Evolutionary conservation across 163 green algal genomes (phyloP).

Genomic region (Coccomyxa subellipsoidea): DNA sequence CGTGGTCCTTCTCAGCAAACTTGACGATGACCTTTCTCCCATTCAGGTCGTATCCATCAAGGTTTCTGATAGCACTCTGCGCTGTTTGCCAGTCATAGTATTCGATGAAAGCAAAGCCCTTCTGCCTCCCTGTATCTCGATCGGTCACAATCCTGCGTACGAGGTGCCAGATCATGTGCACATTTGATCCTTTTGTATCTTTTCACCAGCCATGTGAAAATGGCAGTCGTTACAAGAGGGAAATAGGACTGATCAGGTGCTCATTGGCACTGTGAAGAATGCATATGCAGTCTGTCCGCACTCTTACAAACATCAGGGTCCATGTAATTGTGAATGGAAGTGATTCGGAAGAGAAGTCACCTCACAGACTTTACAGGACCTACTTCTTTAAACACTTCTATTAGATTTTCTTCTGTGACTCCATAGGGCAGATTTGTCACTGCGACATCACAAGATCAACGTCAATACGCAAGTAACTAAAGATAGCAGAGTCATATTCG

Average conservation of each 20-base stretch:
- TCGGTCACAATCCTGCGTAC: slow-evolving; percentile 83
- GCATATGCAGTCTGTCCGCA: too few relatives aligned
- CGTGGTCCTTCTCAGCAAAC: slow-evolving; percentile 74
- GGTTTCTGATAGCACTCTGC: slow-evolving; percentile 80
- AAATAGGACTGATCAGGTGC: too few relatives aligned
- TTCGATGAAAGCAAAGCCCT: slow-evolving; percentile 95
- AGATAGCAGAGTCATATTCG: neutral
- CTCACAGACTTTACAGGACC: slow-evolving; percentile 82
- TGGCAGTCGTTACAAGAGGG: too few relatives aligned
- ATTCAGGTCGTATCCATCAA: slow-evolving; percentile 75
- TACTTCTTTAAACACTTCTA: slow-evolving; percentile 73
- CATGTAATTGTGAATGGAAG: too few relatives aligned
- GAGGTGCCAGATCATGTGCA: neutral
- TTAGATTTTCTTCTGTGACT: slow-evolving; percentile 77
- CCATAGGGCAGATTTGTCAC: slow-evolving; percentile 93
- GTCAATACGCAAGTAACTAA: neutral
- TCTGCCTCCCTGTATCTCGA: slow-evolving; percentile 85
- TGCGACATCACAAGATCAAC: slow-evolving; percentile 30
- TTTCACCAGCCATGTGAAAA: too few relatives aligned
- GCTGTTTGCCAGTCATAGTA: slow-evolving; percentile 88
- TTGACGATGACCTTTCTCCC: slow-evolving; percentile 81
- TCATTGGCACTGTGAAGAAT: too few relatives aligned
- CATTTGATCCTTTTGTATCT: too few relatives aligned
- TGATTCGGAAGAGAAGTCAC: slow-evolving; percentile 35
- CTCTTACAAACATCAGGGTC: too few relatives aligned